Percentiles rank a stretch among this genome's conserved stretches.
Conservation (phyloP, 2,329 filamentous ascomycete genomes). For the Cryphonectria radicalis region DNA sequence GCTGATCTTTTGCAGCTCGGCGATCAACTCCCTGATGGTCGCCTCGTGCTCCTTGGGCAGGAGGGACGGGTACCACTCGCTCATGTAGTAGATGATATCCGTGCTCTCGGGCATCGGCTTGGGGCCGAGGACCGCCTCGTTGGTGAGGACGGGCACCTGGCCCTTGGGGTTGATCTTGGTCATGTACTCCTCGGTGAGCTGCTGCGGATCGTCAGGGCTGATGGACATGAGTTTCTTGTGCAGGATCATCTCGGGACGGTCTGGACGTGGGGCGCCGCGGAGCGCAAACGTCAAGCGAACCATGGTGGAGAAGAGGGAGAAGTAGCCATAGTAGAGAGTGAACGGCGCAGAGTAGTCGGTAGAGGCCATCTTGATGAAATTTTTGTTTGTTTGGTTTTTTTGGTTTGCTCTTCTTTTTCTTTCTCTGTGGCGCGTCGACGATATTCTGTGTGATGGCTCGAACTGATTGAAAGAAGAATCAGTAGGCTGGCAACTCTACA, state of each 20-base stretch:
- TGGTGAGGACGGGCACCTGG: not conserved
- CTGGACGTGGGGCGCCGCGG: not conserved
- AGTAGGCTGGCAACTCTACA: not conserved
- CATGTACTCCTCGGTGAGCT: not conserved
- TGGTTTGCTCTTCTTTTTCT: too few relatives aligned
- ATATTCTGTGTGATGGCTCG: not conserved
- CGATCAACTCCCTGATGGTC: not conserved
- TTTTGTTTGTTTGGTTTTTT: not conserved
- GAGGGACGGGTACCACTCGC: slow-evolving; percentile 13
- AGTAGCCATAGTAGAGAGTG: slow-evolving; percentile 10
- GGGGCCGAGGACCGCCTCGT: not conserved
- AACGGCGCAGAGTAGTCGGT: slow-evolving; percentile 3
- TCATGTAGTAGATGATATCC: not conserved
- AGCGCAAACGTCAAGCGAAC: slow-evolving; percentile 2
- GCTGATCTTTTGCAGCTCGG: not conserved
- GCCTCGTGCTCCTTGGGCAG: slow-evolving; percentile 8
- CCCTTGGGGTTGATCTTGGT: slow-evolving; percentile 16
- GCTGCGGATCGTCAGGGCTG: not conserved
- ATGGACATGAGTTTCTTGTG: not conserved
- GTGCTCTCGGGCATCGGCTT: not conserved
- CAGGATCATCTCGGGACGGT: slow-evolving; percentile 3
- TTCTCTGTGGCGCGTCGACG: not conserved
- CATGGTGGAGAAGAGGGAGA: slow-evolving; percentile 7
- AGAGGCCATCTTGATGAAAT: not conserved
- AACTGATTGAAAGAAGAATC: too few relatives aligned